phyloP scores from a whole-genome alignment of 2,329 filamentous ascomycete species.

The Botryotinia narcissicola region DNA sequence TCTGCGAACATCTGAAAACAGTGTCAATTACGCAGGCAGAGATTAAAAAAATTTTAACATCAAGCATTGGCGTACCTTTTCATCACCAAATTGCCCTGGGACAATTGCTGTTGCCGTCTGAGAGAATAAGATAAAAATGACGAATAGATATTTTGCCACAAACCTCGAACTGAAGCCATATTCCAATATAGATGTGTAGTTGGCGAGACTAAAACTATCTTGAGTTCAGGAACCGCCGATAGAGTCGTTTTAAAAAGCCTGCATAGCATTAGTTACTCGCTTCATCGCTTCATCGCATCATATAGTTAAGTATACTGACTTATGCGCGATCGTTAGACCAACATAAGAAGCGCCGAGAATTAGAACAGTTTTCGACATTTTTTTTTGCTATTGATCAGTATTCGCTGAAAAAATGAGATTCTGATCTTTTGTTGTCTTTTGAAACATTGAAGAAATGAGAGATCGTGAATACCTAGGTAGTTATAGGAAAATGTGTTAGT shows the following conservation, averaged over 20 bases:
- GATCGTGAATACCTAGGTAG: not conserved
- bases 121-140: not conserved
- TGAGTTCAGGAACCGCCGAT: constrained; percentile 43
- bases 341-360: constrained; percentile 56
- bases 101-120: constrained; percentile 38
- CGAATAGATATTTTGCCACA: not conserved
- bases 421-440: not conserved
- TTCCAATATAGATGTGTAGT: constrained; percentile 52
- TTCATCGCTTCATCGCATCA: not conserved
- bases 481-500: not conserved
- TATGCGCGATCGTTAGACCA: constrained; percentile 52
- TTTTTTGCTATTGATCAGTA: constrained; percentile 6
- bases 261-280: not conserved
- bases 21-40: not conserved
- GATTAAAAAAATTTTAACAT: too few relatives aligned
- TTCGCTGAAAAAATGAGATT: too few relatives aligned
- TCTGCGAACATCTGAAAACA: constrained; percentile 39
- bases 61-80: constrained; percentile 31
- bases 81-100: constrained; percentile 45
- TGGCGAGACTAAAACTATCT: constrained; percentile 54
- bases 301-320: constrained; percentile 29
- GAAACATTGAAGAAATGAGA: not conserved
- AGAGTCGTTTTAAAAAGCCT: constrained; percentile 47
- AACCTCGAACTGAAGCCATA: constrained; percentile 47
- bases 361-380: constrained; percentile 43